Base-by-base conservation (phyloP, 768 basidiomycete species). In the Termitomyces sp. region DNA sequence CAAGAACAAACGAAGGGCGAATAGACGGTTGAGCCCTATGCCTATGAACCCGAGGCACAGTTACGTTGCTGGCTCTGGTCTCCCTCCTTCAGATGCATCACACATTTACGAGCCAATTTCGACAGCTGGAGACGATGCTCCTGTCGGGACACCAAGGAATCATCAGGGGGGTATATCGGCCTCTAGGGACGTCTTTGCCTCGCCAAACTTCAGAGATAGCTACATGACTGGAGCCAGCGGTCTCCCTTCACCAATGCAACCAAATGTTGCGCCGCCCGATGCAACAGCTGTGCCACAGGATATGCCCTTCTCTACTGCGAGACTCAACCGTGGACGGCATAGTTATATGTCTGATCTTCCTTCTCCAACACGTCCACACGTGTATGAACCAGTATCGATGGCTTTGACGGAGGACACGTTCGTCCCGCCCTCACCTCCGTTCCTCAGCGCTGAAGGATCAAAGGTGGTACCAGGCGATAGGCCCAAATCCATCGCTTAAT, bases 381-480 rank as follows among this genome's bases (percentile, higher is more conserved):
- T 72, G n/a, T 91, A 91, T 67, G 75, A 88, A 65, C 88, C 89
- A 2, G 87, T 91, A 54, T 89, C 88, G 24, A 83, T 85, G 80
- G 81, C 81, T 16, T 62, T 81, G 53, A 80, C 79, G n/a, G 81
- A 82, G 49, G 80, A 81, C 62, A 84, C 83, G 2, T 81, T 80
- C 60, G 78, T 73, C 20, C 85, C 85, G 29, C 85, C 86, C 16
- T 77, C 80, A 0, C 84, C 86, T 18, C 77, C 79, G 41, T 87
- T 86, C 71, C 74, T 78, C 57, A 70, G 70, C 55, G 70, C 73
- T 50, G 75, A 77, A 50, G 75, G 69, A 15, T 62, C 65, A 45
- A 65, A 60, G 52, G 36, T 66, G 15, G 57, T 58, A 47, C 66
- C 72, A 24, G 72, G 73, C 28, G 76, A 76, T 55, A 71, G 79